Conservation (phyloP, 768 basidiomycete species). For the Lentinus tigrinus region DNA sequence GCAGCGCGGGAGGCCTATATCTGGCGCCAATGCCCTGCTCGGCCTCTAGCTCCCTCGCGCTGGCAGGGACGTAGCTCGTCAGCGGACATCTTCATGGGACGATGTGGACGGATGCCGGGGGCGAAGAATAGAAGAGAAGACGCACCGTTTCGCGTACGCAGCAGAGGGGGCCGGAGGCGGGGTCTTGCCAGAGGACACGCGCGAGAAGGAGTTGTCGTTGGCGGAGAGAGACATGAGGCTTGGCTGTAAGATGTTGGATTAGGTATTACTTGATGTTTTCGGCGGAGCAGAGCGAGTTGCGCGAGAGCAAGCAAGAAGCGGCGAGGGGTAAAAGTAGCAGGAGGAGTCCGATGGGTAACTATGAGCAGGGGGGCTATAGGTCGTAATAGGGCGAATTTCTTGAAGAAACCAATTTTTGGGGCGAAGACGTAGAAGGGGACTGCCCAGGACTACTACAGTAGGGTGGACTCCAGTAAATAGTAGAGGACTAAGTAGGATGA, state of each 20-base stretch:
- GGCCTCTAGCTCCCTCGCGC: conserved; percentile 83
- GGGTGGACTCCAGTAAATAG: conserved; percentile 52
- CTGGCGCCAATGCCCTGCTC: conserved; percentile 64
- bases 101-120: conserved; percentile 16
- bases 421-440: conserved; percentile 36
- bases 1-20: conserved; percentile 81
- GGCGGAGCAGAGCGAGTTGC: conserved; percentile 25
- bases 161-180: conserved; percentile 89
- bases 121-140: conserved; percentile 14
- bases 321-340: conserved; percentile 27
- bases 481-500: conserved; percentile 49
- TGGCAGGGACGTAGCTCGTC: conserved; percentile 30
- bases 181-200: conserved; percentile 83
- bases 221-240: conserved; percentile 91
- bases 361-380: conserved; percentile 38
- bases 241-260: conserved; percentile 59
- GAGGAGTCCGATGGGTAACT: conserved; percentile 37
- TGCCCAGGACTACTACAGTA: conserved; percentile 57
- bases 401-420: conserved; percentile 34
- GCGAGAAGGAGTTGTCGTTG: conserved; percentile 80
- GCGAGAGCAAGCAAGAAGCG: conserved; percentile 29
- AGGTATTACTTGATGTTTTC: conserved; percentile 65
- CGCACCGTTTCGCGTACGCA: conserved; percentile 83
- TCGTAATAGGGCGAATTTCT: conserved; percentile 38
- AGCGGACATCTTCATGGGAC: neutral